Evolutionary conservation across 139 green algal genomes (phyloP), one percentile per base, ranked within the genome.

Genomic region (Tetradesmus lagerheimii): DNA sequence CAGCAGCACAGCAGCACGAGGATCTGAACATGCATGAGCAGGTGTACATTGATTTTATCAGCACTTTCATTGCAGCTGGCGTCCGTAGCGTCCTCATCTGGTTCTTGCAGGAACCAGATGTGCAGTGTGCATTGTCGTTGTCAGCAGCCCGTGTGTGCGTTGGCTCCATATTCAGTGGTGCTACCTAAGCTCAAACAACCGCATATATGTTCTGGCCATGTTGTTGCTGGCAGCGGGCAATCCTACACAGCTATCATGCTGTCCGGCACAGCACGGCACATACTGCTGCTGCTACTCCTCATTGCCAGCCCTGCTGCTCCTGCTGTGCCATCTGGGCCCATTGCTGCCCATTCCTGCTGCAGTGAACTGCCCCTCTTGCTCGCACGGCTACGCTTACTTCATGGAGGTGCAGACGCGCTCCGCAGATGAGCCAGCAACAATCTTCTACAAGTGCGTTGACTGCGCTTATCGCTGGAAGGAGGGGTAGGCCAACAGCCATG

Each of bases 331-430:
- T 83, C 43, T 16, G 35, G n/a, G n/a, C 12, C 62, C 15, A 9
- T 1, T 45, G 86, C 14, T 43, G 20, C 29, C 15, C 4, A 27
- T 38, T 25, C 31, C 85, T 34, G 31, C 25, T 89, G 93, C 92
- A 95, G 96, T 88, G 43, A 93, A 80, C 29, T 99, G 97, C 89
- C 93, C 94, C 29, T 95, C 96, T 50, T 99, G 98, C 91, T 37
- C 76, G 2, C 91, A 98, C 90, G 88, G 94, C 20, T 75, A 97
- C 79, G 98, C 98, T 0, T 99, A 97, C 89, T 99, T 99, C 88
- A 96, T 96, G 92, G 96, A 99, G 92, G 95, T 99, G 34, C 98
- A 99, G 87, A 99, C 93, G 0, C 89, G 97, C 6, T 99, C 97
- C 4, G 97, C 97, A 6, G 97, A 99, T 80, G 97, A 99, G 93